These are phyloP conservation scores for Fusarium poae DNA, from an alignment of 2,329 filamentous ascomycete genomes.

Conservation along the genomic window DNA sequence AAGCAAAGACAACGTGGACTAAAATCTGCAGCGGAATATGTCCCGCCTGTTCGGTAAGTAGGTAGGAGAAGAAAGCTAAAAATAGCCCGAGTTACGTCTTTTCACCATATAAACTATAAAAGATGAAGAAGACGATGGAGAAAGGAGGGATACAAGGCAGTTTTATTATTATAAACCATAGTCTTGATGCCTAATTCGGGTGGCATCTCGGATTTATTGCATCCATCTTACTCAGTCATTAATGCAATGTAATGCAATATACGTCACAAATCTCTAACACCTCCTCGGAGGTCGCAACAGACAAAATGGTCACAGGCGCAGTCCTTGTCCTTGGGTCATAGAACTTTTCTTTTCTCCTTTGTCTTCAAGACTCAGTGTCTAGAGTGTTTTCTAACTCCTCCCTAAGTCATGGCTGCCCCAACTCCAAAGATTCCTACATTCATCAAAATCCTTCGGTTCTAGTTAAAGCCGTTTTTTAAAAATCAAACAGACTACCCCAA, in stretches of 20 bases:
- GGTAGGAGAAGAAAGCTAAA: slow-evolving; percentile 7
- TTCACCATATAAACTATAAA: not conserved
- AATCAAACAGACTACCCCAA: slow-evolving; percentile 37
- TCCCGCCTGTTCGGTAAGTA: not conserved
- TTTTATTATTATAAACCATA: not conserved
- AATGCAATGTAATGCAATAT: not conserved
- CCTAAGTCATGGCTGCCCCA: slow-evolving; percentile 8
- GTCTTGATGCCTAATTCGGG: slow-evolving; percentile 4
- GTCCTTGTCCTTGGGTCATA: not conserved
- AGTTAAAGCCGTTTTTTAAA: slow-evolving; percentile 25
- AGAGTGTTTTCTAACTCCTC: slow-evolving; percentile 13
- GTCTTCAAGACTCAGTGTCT: slow-evolving; percentile 4
- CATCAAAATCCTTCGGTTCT: slow-evolving; percentile 29
- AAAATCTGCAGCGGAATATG: slow-evolving; percentile 18
- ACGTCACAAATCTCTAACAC: slow-evolving; percentile 9
- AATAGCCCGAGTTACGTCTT: slow-evolving; percentile 9
- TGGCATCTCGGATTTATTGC: slow-evolving; percentile 2
- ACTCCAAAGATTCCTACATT: slow-evolving; percentile 11
- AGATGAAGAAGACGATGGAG: not conserved
- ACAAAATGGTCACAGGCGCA: slow-evolving; percentile 16
- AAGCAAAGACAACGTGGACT: slow-evolving; percentile 17
- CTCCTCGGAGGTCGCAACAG: slow-evolving; percentile 11
- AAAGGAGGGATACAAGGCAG: not conserved
- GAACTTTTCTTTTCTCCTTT: slow-evolving; percentile 5
- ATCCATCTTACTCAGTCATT: not conserved